Conservation (phyloP, 306 rosid species). For the Lupinus albus region DNA sequence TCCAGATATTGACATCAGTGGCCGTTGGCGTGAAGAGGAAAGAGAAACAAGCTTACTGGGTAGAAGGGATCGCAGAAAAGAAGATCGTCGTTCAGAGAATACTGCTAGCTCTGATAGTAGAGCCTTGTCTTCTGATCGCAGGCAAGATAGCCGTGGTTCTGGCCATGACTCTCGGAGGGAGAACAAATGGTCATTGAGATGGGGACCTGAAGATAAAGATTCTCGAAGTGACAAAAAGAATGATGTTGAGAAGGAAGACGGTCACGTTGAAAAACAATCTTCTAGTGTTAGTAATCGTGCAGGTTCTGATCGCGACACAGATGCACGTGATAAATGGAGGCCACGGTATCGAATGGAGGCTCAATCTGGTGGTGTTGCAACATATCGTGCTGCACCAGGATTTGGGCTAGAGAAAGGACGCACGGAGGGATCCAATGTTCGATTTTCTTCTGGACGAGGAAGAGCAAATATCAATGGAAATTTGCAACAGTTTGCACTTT, state of each 20-base stretch:
- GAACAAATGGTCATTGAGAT: constrained; percentile 79
- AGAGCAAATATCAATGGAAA: constrained; percentile 52
- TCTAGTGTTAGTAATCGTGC: constrained; percentile 52
- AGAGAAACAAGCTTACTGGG: constrained; percentile 73
- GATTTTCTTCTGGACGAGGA: constrained; percentile 74
- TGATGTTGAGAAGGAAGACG: constrained; percentile 60
- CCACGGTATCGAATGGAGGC: constrained; percentile 74
- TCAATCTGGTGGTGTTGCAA: constrained; percentile 58
- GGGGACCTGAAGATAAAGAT: constrained; percentile 86
- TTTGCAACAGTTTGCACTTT: constrained; percentile 43
- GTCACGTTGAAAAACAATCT: constrained; percentile 56
- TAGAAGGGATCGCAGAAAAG: constrained; percentile 72
- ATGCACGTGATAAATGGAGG: constrained; percentile 81
- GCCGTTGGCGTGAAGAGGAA: constrained; percentile 88
- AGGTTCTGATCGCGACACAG: constrained; percentile 63
- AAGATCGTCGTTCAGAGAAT: constrained; percentile 62
- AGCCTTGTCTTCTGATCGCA: constrained; percentile 55
- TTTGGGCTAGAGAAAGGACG: constrained; percentile 74
- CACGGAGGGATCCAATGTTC: constrained; percentile 52
- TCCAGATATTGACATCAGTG: constrained; percentile 58
- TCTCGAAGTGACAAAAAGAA: constrained; percentile 60
- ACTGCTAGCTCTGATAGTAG: constrained; percentile 56
- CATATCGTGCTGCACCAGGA: constrained; percentile 80
- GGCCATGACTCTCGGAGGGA: constrained; percentile 67
- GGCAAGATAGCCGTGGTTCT: constrained; percentile 59